Evolutionary conservation across 225 moss, liverwort and hornwort genomes (phyloP).

Genomic region (Asterella californica): DNA sequence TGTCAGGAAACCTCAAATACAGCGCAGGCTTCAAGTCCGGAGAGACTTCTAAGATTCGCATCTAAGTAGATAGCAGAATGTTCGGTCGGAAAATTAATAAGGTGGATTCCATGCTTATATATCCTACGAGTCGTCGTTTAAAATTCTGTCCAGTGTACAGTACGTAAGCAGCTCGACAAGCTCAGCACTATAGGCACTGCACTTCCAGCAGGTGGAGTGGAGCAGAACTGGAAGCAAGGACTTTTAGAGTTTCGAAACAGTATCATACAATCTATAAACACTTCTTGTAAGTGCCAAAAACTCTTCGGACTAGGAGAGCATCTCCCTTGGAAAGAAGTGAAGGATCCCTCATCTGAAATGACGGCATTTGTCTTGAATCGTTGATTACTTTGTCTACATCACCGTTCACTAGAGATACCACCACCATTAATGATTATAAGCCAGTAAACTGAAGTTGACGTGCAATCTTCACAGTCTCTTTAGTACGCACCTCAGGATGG

Average conservation of each 20-base stretch:
- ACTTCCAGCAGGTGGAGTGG: not conserved
- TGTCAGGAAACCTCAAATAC: not conserved
- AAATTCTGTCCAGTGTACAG: not conserved
- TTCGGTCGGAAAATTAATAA: too few relatives aligned
- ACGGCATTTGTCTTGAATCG: not conserved
- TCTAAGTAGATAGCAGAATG: too few relatives aligned
- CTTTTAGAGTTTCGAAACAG: too few relatives aligned
- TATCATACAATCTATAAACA: too few relatives aligned
- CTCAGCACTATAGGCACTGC: not conserved
- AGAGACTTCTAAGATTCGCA: not conserved
- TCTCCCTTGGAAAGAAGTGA: not conserved
- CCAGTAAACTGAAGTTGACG: too few relatives aligned
- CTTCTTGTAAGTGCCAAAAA: too few relatives aligned
- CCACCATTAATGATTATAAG: too few relatives aligned
- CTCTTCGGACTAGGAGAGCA: not conserved
- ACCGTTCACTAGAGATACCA: too few relatives aligned
- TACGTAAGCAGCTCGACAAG: not conserved
- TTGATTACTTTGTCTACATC: too few relatives aligned
- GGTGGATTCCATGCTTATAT: not conserved
- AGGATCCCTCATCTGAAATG: not conserved
- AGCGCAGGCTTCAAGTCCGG: not conserved
- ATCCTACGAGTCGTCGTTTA: not conserved
- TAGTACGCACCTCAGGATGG: not conserved
- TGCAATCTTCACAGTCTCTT: not conserved
- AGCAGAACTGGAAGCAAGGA: not conserved